phyloP scores from a whole-genome alignment of 257 asterid genomes.

The Eucommia ulmoides region DNA sequence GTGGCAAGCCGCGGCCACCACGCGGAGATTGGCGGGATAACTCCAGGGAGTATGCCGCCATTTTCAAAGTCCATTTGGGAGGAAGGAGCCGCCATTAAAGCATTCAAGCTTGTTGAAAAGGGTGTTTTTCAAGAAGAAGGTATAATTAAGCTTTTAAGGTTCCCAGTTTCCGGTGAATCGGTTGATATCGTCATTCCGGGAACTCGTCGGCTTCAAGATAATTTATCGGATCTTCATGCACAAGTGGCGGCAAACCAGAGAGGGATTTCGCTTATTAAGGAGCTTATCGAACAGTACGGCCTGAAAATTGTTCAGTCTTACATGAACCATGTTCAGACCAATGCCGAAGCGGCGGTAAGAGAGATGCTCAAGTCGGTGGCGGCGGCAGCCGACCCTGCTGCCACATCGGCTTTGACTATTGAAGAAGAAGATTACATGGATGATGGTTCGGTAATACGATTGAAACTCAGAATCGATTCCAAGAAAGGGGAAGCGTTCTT shows the following conservation, averaged over 20 bases:
- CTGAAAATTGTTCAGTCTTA: slow-evolving; percentile 78
- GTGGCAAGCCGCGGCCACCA: slow-evolving; percentile 98
- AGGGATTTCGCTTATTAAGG: slow-evolving; percentile 84
- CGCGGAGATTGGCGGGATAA: slow-evolving; percentile 96
- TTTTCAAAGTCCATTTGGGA: slow-evolving; percentile 92
- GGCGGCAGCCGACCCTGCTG: slow-evolving; percentile 25
- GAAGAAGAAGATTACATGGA: slow-evolving; percentile 97
- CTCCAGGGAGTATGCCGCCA: slow-evolving; percentile 99
- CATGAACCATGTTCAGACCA: slow-evolving; percentile 82
- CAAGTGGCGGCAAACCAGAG: slow-evolving; percentile 98
- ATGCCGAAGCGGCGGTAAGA: slow-evolving; percentile 89
- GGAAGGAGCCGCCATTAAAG: slow-evolving; percentile 97
- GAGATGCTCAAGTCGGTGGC: slow-evolving; percentile 93
- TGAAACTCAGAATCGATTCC: slow-evolving; percentile 64
- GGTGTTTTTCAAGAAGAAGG: slow-evolving; percentile 86
- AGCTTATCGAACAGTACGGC: slow-evolving; percentile 86
- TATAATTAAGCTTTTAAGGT: slow-evolving; percentile 55
- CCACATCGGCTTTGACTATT: slow-evolving; percentile 28
- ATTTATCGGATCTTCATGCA: slow-evolving; percentile 87
- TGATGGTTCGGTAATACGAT: slow-evolving; percentile 71
- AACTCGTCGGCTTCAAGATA: slow-evolving; percentile 88
- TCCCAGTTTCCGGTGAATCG: slow-evolving; percentile 43
- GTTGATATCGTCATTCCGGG: slow-evolving; percentile 51
- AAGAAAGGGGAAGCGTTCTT: slow-evolving; percentile 74
- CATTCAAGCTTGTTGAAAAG: slow-evolving; percentile 88